A percentile compares a stretch with the other conserved stretches of the same genome.
These are phyloP conservation scores for Coprinopsis sp. DNA, from an alignment of 768 basidiomycete species.

Conservation along the genomic window DNA sequence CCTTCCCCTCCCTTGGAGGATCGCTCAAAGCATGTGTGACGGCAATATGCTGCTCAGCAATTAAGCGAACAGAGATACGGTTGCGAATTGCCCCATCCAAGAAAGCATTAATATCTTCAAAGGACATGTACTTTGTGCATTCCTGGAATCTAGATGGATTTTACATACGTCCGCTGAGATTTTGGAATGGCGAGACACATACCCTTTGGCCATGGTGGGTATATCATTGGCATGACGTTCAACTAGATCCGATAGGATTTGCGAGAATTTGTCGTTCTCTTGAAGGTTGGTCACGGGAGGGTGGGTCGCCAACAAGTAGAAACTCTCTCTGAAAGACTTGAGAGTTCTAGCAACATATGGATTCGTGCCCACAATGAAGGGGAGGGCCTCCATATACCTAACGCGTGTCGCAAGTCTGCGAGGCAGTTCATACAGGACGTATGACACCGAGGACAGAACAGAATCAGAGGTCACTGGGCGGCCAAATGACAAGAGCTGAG, in stretches of 20 bases:
- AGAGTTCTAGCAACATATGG: constrained; percentile 76
- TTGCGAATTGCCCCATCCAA: constrained; percentile 81
- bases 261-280: constrained; percentile 66
- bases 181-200: constrained; percentile 13
- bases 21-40: constrained; percentile 63
- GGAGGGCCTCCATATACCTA: constrained; percentile 67
- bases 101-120: constrained; percentile 73
- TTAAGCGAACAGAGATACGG: constrained; percentile 81
- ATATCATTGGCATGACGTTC: constrained; percentile 82
- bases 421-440: constrained; percentile 73
- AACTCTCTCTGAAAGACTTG: constrained; percentile 64
- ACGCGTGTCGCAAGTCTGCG: constrained; percentile 71
- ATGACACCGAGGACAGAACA: constrained; percentile 67
- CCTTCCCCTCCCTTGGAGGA: constrained; percentile 30
- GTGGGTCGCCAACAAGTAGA: constrained; percentile 64
- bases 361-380: constrained; percentile 87
- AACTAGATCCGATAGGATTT: constrained; percentile 66
- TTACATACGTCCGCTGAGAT: not conserved
- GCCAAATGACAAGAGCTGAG: constrained; percentile 70
- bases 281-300: constrained; percentile 59
- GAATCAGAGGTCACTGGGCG: constrained; percentile 68
- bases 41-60: constrained; percentile 89
- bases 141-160: constrained; percentile 67
- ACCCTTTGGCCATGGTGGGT: constrained; percentile 89
- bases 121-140: constrained; percentile 77